Base-by-base conservation (phyloP, 192 early-diverging fungal genomes). In the Geranomyces variabilis region DNA sequence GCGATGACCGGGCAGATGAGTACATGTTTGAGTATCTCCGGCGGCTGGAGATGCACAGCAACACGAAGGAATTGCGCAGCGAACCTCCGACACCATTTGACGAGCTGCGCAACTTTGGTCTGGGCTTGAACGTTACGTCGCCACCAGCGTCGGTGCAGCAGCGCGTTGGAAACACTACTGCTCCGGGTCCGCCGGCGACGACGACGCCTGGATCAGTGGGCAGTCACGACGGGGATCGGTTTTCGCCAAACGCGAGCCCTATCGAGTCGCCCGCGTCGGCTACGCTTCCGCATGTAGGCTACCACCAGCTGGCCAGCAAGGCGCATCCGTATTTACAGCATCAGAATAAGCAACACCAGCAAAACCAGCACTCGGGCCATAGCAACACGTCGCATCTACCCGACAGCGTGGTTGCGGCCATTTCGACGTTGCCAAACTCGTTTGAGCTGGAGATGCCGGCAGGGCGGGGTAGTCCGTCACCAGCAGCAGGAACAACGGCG, bases 1-100 rank as follows among this genome's bases (percentile, higher is more conserved):
- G 93, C 7, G 90, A 92, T 53, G 92, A 93, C 72, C 86, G 91
- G 5, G 76, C 89, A 3, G 92, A 94, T 60, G 93, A 94, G 75
- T 89, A 86, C 53, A 90, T 94, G 90, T 94, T 94, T 81, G 84
- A 81, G 49, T 87, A 84, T 57, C 74, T 91, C 0, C 43, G 65
- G 28, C 73, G 71, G 48, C 70, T 77, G 28, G 70, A 78, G 44
- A 10, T 66, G 15, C 77, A 71, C 44, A 48, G 43, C 57, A 44
- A 59, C 41, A 21, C 41, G 34, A 70, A 74, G 15, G 59, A 56
- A 8, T 17, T 57, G 24, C 28, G 67, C 33, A 26, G 68, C 43
- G 36, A 64, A 8, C 63, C 63, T 9, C 1, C 43, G 12, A 64
- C 63, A 21, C 63, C 63, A 1, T 64, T 64, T 29, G 63, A 64